Evolutionary conservation across 805 yeast species (phyloP), one percentile per base, ranked within the genome.

Genomic region (Yarrowia yakushimensis): DNA sequence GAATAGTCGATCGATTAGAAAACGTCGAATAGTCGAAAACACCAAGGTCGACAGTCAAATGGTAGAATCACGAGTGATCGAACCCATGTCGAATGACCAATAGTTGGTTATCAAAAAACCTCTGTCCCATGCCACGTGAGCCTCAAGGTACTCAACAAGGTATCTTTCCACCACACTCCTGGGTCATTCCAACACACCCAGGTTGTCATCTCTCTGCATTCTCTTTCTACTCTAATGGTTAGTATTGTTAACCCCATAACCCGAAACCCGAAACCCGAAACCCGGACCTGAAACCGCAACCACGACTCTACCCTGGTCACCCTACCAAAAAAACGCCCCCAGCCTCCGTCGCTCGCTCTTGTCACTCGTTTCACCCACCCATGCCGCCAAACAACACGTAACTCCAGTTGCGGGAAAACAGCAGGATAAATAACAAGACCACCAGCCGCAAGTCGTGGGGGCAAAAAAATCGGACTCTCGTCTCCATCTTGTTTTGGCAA

Each of bases 201-300:
- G n/a, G n/a, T n/a, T n/a, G n/a, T n/a, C n/a, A n/a, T n/a, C n/a
- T n/a, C n/a, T n/a, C n/a, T n/a, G n/a, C n/a, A n/a, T n/a, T n/a
- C n/a, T 57, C 31, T 23, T 42, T 15, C 17, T 76, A 80, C 62
- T 93, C 92, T 68, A 81, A 81, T 52, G 59, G 18, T 71, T 64
- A 55, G 82, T 84, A 18, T 72, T 10, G n/a, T 17, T 13, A n/a
- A n/a, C n/a, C n/a, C n/a, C n/a, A n/a, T n/a, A n/a, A n/a, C n/a
- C n/a, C n/a, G n/a, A n/a, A n/a, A n/a, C n/a, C n/a, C n/a, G n/a
- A n/a, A n/a, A n/a, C n/a, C n/a, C n/a, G n/a, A n/a, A n/a, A n/a
- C n/a, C n/a, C n/a, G n/a, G n/a, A n/a, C n/a, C n/a, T n/a, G 10
- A 11, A 18, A 36, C 23, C 17, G 23, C 41, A 18, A 18, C 41